Evolutionary conservation across 2,329 filamentous ascomycete species (phyloP).

Genomic region (Cryphonectria parasitica): DNA sequence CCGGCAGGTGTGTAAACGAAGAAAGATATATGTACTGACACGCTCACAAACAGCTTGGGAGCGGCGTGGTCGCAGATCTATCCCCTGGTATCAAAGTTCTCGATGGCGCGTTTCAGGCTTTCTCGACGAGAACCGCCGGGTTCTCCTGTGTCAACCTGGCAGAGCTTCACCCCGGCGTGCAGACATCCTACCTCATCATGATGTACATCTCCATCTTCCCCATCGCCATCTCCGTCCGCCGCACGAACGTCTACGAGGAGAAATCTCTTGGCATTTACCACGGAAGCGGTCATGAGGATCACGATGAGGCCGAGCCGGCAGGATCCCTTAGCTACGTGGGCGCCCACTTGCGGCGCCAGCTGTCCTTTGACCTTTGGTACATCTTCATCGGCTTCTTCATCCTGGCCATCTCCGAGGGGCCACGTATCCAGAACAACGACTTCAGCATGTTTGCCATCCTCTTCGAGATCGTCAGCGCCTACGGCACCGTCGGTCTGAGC

Average conservation of each 20-base stretch:
- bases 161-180: slow-evolving; percentile 83
- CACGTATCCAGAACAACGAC: slow-evolving; percentile 63
- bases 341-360: slow-evolving; percentile 86
- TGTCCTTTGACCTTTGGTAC: slow-evolving; percentile 98
- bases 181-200: slow-evolving; percentile 95
- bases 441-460: slow-evolving; percentile 73
- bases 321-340: slow-evolving; percentile 81
- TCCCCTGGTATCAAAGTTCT: slow-evolving; percentile 77
- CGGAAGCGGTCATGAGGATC: slow-evolving; percentile 47
- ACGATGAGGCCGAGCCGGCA: slow-evolving; percentile 55
- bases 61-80: slow-evolving; percentile 67
- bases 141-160: slow-evolving; percentile 82
- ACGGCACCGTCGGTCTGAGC: slow-evolving; percentile 91
- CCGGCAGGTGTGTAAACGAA: neutral
- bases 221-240: slow-evolving; percentile 91
- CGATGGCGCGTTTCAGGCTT: slow-evolving; percentile 88
- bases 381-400: slow-evolving; percentile 93
- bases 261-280: slow-evolving; percentile 76
- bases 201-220: slow-evolving; percentile 99
- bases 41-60: slow-evolving; percentile 62
- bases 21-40: slow-evolving; percentile 31
- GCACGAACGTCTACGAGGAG: slow-evolving; percentile 97
- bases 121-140: slow-evolving; percentile 86
- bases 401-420: slow-evolving; percentile 85
- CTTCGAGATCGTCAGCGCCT: slow-evolving; percentile 88